These are phyloP conservation scores for Chlorella variabilis DNA, from an alignment of 163 green algal species.

Conservation along the genomic window DNA sequence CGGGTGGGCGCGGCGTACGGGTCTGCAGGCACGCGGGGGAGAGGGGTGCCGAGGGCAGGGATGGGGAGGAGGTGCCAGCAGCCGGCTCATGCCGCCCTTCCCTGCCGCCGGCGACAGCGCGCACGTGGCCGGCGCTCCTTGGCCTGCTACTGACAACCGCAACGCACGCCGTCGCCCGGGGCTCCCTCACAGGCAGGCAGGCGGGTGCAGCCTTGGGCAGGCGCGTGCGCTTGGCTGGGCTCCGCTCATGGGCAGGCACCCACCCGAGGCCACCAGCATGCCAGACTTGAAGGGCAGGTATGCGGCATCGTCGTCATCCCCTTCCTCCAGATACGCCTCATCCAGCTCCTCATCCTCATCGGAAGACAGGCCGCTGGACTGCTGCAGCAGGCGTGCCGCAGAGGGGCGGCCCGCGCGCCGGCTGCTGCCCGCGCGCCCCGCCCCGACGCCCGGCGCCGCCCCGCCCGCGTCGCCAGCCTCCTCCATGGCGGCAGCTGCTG, in stretches of 20 bases:
- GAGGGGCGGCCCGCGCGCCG: background rate
- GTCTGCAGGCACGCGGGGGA: background rate
- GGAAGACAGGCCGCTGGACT: background rate
- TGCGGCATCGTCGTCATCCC: background rate
- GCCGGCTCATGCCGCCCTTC: too few relatives aligned
- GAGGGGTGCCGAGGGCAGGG: background rate
- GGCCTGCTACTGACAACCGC: too few relatives aligned
- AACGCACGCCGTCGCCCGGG: too few relatives aligned
- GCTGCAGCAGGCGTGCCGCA: constrained; percentile 9
- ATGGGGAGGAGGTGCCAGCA: background rate
- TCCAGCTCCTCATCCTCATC: constrained; percentile 17
- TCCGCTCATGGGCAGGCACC: too few relatives aligned
- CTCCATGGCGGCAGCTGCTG: background rate
- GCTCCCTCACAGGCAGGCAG: too few relatives aligned
- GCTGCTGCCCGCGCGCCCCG: background rate
- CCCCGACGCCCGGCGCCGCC: too few relatives aligned
- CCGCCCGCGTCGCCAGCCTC: too few relatives aligned
- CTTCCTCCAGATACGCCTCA: background rate
- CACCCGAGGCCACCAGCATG: background rate
- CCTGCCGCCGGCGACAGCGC: too few relatives aligned
- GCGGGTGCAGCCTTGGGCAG: too few relatives aligned
- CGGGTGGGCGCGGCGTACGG: background rate
- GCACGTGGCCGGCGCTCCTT: too few relatives aligned
- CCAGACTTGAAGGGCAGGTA: constrained; percentile 33
- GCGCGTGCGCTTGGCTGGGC: too few relatives aligned